Evolutionary conservation across 2,329 filamentous ascomycete genomes (phyloP).

Genomic region (Pezicula neosporulosa): DNA sequence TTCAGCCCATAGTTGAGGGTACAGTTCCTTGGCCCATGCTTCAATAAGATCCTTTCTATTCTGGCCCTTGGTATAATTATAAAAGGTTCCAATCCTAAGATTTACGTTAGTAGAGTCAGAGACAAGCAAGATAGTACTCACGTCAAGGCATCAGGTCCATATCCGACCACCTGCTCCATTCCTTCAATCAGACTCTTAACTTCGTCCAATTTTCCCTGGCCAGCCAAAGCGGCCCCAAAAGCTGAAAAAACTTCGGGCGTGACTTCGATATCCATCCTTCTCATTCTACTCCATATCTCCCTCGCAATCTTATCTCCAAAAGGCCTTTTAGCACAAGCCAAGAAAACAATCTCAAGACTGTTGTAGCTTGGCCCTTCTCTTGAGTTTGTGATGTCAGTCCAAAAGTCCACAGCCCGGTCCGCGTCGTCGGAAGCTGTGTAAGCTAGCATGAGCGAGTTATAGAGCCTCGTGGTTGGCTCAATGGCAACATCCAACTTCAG

Average conservation of each 20-base stretch:
- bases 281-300: conserved; percentile 68
- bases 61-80: conserved; percentile 67
- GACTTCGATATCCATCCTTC: conserved; percentile 74
- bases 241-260: conserved; percentile 70
- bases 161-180: conserved; percentile 64
- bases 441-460: conserved; percentile 84
- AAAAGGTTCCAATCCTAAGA: conserved; percentile 67
- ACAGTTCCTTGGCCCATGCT: conserved; percentile 67
- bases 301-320: conserved; percentile 58
- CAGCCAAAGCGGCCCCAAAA: conserved; percentile 74
- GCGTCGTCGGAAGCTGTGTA: conserved; percentile 69
- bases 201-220: conserved; percentile 67
- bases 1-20: conserved; percentile 66
- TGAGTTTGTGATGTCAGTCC: conserved; percentile 78
- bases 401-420: conserved; percentile 69
- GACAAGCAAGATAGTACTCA: conserved; percentile 42
- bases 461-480: conserved; percentile 69
- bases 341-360: conserved; percentile 78
- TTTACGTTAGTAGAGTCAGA: conserved; percentile 9
- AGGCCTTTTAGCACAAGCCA: conserved; percentile 64
- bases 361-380: conserved; percentile 83
- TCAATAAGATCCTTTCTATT: conserved; percentile 68
- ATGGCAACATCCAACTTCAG: conserved; percentile 87
- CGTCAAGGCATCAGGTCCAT: conserved; percentile 66
- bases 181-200: conserved; percentile 62